Evolutionary conservation across 2,329 filamentous ascomycete genomes (phyloP).

Genomic region (Aureobasidium leucospermi): DNA sequence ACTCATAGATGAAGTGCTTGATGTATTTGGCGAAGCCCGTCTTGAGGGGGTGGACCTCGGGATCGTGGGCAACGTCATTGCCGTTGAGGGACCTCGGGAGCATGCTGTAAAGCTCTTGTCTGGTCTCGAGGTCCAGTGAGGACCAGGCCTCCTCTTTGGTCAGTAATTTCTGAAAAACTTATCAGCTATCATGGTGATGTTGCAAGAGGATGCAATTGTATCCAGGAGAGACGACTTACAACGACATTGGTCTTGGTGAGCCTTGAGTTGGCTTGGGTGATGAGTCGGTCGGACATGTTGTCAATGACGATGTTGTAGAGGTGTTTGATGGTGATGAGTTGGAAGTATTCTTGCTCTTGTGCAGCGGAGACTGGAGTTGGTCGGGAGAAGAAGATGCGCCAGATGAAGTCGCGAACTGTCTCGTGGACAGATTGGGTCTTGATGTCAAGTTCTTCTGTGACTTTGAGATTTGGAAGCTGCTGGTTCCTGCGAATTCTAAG

Average conservation of each 20-base stretch:
- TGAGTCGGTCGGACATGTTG: conserved; percentile 4
- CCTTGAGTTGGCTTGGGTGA: conserved; percentile 11
- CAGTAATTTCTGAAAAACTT: conserved; percentile 22
- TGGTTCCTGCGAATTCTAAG: background rate
- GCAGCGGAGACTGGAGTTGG: background rate
- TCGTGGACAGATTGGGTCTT: background rate
- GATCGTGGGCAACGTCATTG: conserved; percentile 26
- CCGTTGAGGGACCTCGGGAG: conserved; percentile 23
- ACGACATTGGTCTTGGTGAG: conserved; percentile 11
- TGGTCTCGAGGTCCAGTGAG: conserved; percentile 19
- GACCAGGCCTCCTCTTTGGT: conserved; percentile 25
- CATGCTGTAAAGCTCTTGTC: conserved; percentile 23
- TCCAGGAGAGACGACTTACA: background rate
- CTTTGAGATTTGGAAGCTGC: no score
- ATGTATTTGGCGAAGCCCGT: conserved; percentile 43
- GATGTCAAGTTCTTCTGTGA: no score
- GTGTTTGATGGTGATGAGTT: background rate
- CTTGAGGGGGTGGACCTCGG: conserved; percentile 32
- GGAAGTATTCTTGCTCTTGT: background rate
- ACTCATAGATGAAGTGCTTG: conserved; percentile 46
- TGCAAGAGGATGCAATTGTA: no score
- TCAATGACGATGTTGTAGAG: background rate
- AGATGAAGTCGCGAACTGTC: background rate
- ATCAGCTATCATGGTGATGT: background rate
- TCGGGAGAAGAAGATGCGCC: background rate